Base-by-base conservation (phyloP, 179 eudicot species). In the Nepenthes alata region DNA sequence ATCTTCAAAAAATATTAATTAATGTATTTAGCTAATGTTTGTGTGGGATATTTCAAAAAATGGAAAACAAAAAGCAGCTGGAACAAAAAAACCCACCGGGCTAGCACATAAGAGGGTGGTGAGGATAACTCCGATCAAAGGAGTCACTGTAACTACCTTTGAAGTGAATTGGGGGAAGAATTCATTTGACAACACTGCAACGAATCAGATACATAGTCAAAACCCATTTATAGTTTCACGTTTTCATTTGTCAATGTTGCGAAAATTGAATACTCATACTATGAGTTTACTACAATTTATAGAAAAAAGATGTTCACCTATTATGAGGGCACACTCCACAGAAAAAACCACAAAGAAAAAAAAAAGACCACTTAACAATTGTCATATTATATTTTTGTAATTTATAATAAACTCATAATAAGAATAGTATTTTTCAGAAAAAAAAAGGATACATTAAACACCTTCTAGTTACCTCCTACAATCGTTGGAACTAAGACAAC, bases 41-140 rank as follows among this genome's bases (percentile, higher is more conserved):
- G 35, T 51, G 0, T 50, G 2, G 53, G 10, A 49, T 35, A 14
- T 25, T 25, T 25, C 25, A 13, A 62, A 7, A 15, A 25, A 10
- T 2, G 10, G 36, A 34, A 14, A 34, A 35, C 4, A 9, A 38
- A 54, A 54, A 8, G 11, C 11, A 50, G 11, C 2, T 50, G 25
- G 25, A 25, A 62, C 2, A 49, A 11, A 10, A 37, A 62, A 74
- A 77, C 96, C 78, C 83, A 94, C 97, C 34, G 97, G 99, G 70
- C 97, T 94, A 60, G 99, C 99, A 75, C 97, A 94, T 58, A 93
- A 95, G 59, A 89, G 83, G 62, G 98, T 93, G 66, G 98, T 93
- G 50, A 93, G 85, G 36, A 93, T 70, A 70, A 93, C 98, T 63
- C 98, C 98, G 37, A 93, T 83, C 62, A 93, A 74, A 66, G 98